Conservation (phyloP, 352 stramenopile species). For the Phytophthora europaea region DNA sequence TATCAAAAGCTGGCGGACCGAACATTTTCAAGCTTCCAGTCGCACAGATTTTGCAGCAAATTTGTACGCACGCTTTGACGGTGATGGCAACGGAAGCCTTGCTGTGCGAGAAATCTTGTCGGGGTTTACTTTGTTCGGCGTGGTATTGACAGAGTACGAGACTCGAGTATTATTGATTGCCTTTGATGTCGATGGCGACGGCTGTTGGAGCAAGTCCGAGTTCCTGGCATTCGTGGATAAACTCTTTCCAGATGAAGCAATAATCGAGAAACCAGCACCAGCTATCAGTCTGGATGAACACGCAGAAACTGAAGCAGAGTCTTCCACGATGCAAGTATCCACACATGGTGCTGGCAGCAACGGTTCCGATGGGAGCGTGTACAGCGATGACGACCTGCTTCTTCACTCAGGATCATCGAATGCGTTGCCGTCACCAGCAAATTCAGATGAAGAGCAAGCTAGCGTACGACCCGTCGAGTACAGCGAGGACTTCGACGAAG, state of each 20-base stretch:
- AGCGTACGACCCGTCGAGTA: constrained; percentile 44
- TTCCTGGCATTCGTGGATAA: constrained; percentile 59
- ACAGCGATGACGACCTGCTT: constrained; percentile 32
- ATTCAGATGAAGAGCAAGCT: constrained; percentile 24
- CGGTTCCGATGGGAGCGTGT: constrained; percentile 18
- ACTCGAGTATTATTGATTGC: constrained; percentile 50
- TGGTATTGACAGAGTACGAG: constrained; percentile 56
- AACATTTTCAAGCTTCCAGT: constrained; percentile 18
- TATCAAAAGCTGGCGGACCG: constrained; percentile 42
- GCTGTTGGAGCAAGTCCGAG: constrained; percentile 61
- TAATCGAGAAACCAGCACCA: constrained; percentile 3
- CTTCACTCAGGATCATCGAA: constrained; percentile 30
- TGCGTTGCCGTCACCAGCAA: constrained; percentile 22
- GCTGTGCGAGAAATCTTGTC: constrained; percentile 61
- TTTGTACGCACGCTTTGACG: constrained; percentile 67
- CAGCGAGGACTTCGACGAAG: constrained; percentile 67
- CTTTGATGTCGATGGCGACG: constrained; percentile 67
- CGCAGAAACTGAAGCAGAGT: background rate
- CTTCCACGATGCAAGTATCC: constrained; percentile 1
- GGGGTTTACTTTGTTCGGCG: constrained; percentile 54
- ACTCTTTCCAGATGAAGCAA: constrained; percentile 36
- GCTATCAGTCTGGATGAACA: background rate
- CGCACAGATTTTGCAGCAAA: constrained; percentile 30
- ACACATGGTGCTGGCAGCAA: background rate
- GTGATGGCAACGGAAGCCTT: constrained; percentile 68